phyloP scores from a whole-genome alignment of 2,329 filamentous ascomycete genomes.

The Fusarium tupiense region DNA sequence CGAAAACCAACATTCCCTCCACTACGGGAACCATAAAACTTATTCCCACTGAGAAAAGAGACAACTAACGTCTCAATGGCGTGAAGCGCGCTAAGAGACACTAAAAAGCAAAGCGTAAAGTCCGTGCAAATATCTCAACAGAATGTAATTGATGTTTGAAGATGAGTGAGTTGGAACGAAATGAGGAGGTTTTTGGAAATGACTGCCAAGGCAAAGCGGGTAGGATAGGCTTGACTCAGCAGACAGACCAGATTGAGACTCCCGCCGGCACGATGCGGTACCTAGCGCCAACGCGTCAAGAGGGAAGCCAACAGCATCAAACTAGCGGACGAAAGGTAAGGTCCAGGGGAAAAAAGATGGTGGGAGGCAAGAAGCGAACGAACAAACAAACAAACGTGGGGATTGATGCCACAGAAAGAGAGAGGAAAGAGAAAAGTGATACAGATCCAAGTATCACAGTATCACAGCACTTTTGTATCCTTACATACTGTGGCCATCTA shows the following conservation, averaged over 20 bases:
- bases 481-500: not conserved
- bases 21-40: not conserved
- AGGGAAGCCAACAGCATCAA: not conserved
- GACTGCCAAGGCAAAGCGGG: not conserved
- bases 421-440: slow-evolving; percentile 5
- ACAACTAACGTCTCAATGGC: slow-evolving; percentile 20
- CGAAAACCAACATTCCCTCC: not conserved
- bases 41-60: slow-evolving; percentile 29
- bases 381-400: slow-evolving; percentile 6
- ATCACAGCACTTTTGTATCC: not conserved
- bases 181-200: not conserved
- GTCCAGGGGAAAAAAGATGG: slow-evolving; percentile 12
- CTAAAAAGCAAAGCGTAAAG: not conserved
- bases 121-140: not conserved
- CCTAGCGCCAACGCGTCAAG: not conserved
- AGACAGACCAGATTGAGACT: not conserved
- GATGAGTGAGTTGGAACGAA: not conserved
- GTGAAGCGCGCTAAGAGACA: not conserved
- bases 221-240: not conserved
- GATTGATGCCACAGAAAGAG: not conserved
- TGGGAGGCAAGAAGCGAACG: slow-evolving; percentile 6
- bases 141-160: not conserved
- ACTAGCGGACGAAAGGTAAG: slow-evolving; percentile 4
- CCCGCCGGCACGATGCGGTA: not conserved
- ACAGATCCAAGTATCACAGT: not conserved